phyloP scores from a whole-genome alignment of 1,139 yeast genomes.

The Suhomyces bribrorum region DNA sequence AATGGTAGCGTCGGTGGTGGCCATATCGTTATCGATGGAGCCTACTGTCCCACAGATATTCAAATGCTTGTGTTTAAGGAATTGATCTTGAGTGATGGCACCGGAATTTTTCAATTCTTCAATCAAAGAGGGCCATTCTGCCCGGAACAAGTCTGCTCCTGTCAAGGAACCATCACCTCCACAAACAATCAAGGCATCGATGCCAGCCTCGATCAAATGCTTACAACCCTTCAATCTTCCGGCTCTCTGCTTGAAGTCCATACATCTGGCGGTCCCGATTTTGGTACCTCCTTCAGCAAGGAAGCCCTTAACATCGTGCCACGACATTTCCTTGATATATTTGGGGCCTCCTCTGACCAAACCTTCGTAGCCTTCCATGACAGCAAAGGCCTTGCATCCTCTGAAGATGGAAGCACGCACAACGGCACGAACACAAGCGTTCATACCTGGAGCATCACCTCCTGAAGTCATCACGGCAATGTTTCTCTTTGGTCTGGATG shows the following conservation, averaged over 20 bases:
- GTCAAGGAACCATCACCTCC: conserved; percentile 99
- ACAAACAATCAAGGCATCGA: conserved; percentile 94
- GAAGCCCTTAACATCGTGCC: conserved; percentile 96
- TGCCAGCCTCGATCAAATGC: conserved; percentile 83
- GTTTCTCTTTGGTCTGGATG: conserved; percentile 35
- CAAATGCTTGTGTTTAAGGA: conserved; percentile 63
- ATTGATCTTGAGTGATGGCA: conserved; percentile 57
- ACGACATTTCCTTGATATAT: conserved; percentile 71
- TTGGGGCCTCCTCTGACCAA: conserved; percentile 77
- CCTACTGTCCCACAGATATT: conserved; percentile 96
- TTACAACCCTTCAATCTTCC: conserved; percentile 84
- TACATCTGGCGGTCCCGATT: conserved; percentile 95
- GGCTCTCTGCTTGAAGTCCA: conserved; percentile 75
- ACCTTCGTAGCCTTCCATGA: conserved; percentile 95
- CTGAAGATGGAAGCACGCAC: conserved; percentile 85
- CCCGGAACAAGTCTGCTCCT: conserved; percentile 92
- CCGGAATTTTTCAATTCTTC: conserved; percentile 61
- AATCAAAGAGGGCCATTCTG: conserved; percentile 89
- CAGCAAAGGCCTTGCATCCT: conserved; percentile 94
- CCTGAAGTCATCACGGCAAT: conserved; percentile 98
- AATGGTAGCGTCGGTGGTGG: conserved; percentile 92
- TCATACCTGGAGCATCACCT: conserved; percentile 99
- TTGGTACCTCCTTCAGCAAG: conserved; percentile 90
- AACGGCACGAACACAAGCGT: conserved; percentile 91
- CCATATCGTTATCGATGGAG: conserved; percentile 96